Evolutionary conservation across 2,329 filamentous ascomycete species (phyloP).

Genomic region (Xenoacremonium recifei): DNA sequence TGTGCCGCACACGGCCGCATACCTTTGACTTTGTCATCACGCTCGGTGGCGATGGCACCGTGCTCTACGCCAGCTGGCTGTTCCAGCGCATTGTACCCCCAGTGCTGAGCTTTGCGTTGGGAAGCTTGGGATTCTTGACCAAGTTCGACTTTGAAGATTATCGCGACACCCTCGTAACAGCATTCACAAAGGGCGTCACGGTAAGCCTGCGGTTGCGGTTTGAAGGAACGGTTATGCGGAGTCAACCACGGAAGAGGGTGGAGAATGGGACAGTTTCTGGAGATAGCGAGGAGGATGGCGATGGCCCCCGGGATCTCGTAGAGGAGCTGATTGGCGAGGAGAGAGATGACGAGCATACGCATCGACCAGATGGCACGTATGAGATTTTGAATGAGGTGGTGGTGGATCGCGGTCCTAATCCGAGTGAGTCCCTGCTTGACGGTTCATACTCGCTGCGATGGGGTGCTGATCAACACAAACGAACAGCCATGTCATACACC

Average conservation of each 20-base stretch:
- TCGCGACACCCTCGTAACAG: constrained; percentile 63
- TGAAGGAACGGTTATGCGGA: constrained; percentile 91
- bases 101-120: constrained; percentile 85
- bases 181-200: constrained; percentile 81
- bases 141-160: constrained; percentile 91
- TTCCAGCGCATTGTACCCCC: constrained; percentile 95
- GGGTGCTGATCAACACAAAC: constrained; percentile 5
- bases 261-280: constrained; percentile 18
- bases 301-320: constrained; percentile 65
- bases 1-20: constrained; percentile 77
- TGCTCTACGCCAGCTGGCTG: constrained; percentile 93
- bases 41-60: constrained; percentile 92
- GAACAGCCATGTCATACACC: constrained; percentile 78
- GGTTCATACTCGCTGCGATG: constrained; percentile 1
- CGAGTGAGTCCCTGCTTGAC: constrained; percentile 58
- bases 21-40: constrained; percentile 93
- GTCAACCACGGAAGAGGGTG: constrained; percentile 47
- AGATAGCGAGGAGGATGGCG: constrained; percentile 34
- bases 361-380: constrained; percentile 78
- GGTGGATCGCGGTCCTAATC: constrained; percentile 88
- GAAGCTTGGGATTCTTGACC: constrained; percentile 90
- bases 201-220: constrained; percentile 87
- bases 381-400: constrained; percentile 98
- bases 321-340: constrained; percentile 89
- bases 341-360: constrained; percentile 79